Base-by-base conservation (phyloP, 2,329 filamentous ascomycete genomes). In the Botrytis fabae region DNA sequence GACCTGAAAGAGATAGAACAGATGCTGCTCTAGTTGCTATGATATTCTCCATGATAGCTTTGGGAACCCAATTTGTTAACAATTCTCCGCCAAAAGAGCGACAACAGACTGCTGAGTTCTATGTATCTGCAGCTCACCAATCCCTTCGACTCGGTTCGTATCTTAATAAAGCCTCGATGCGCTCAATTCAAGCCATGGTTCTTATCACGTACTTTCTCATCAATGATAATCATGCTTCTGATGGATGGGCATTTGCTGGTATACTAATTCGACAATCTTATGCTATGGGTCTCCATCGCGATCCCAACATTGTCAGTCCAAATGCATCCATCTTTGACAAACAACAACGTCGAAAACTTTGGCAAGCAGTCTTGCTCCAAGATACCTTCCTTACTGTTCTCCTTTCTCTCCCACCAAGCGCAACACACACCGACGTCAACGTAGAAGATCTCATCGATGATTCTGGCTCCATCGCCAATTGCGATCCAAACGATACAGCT, bases 171-270 rank as follows among this genome's bases (percentile, higher is more conserved):
- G 91, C 92, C 2, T 93, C 91, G 0, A 85, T 94, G 68, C 85
- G 89, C 38, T 92, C 92, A 1, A 89, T 95, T 46, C 92, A 94
- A 81, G 89, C 93, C 62, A 95, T 95, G 92, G 90, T 94, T 0
- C 82, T 95, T n/a, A 90, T 94, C 74, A 90, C 90, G 0, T 95
- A 95, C 79, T 95, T 95, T 77, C 85, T 95, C 51, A 94, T 95
- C 84, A 95, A 95, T 78, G 92, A 95, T 81, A 94, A 94, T 78
- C 92, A 95, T 78, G 92, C 92, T 6, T 93, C 91, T 0, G 93
- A 95, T 80, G 93, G 92, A 1, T 95, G 92, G 90, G 91, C 92
- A 0, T 95, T 94, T 84, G 91, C 91, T 0, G 93, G 93, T 9
- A 91, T 95, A 40, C 82, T 94, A 35, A 90, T 93, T 76, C 87